Conservation (phyloP, 306 rosid species). For the Acacia crassicarpa region DNA sequence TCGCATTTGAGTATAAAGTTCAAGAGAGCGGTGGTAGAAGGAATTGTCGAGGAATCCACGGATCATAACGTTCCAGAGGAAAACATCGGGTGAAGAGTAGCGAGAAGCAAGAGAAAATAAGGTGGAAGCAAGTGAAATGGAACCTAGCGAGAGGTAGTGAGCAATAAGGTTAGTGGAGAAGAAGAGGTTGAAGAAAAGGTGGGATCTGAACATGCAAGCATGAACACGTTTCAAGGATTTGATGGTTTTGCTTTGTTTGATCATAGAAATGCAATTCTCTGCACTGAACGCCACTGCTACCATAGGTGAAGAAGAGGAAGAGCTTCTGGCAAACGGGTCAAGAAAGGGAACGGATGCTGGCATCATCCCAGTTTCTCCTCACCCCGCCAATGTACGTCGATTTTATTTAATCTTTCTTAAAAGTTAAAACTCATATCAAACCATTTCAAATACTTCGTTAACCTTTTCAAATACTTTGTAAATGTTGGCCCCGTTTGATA, state of each 20-base stretch:
- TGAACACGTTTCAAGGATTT: slow-evolving; percentile 42
- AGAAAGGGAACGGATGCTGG: too few relatives aligned
- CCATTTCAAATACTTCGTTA: too few relatives aligned
- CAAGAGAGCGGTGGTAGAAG: slow-evolving; percentile 22
- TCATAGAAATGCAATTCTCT: slow-evolving; percentile 24
- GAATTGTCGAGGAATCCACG: slow-evolving; percentile 44
- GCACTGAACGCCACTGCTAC: background rate
- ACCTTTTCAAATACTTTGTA: too few relatives aligned
- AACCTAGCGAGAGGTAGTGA: slow-evolving; percentile 41
- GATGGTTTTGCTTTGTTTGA: slow-evolving; percentile 35
- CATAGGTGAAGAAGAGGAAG: background rate
- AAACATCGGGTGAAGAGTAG: slow-evolving; percentile 29
- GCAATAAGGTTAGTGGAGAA: slow-evolving; percentile 47
- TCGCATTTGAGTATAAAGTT: slow-evolving; percentile 36
- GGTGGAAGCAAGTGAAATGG: slow-evolving; percentile 35
- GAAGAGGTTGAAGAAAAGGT: slow-evolving; percentile 42
- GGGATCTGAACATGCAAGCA: slow-evolving; percentile 34
- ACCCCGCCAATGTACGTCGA: too few relatives aligned
- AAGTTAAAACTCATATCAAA: too few relatives aligned
- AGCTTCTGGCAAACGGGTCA: background rate
- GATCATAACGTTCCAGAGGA: slow-evolving; percentile 48
- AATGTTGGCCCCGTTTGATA: too few relatives aligned
- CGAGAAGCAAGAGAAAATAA: slow-evolving; percentile 35
- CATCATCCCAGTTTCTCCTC: too few relatives aligned
- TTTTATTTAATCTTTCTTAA: too few relatives aligned